These are phyloP conservation scores for Kwoniella botswanensis DNA, from an alignment of 768 basidiomycete genomes.

Conservation along the genomic window DNA sequence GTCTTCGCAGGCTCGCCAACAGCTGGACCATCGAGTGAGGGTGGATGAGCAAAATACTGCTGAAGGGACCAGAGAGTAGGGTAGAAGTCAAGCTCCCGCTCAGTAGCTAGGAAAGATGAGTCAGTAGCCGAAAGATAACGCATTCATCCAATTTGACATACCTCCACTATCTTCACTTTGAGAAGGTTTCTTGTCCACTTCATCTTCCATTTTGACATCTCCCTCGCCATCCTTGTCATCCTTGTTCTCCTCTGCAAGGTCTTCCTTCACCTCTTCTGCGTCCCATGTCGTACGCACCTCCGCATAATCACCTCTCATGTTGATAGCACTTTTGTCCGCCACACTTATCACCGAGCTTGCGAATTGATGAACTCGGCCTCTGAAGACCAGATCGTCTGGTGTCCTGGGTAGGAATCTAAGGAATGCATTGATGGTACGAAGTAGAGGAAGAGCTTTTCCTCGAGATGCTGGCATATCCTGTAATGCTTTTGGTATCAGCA, in stretches of 20 bases:
- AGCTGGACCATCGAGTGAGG: conserved; percentile 34
- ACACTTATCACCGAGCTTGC: conserved; percentile 53
- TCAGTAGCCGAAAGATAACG: not conserved
- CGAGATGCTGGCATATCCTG: conserved; percentile 54
- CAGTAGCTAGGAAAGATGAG: not conserved
- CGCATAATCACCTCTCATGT: conserved; percentile 51
- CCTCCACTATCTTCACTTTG: conserved; percentile 1
- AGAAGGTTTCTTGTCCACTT: conserved; percentile 7
- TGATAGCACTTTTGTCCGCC: conserved; percentile 56
- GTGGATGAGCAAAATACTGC: conserved; percentile 50
- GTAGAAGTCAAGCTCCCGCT: conserved; percentile 41
- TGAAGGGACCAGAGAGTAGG: conserved; percentile 53
- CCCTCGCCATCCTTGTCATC: conserved; percentile 29
- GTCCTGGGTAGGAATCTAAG: conserved; percentile 51
- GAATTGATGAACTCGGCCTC: conserved; percentile 52
- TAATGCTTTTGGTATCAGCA: not conserved
- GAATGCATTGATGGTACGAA: conserved; percentile 50
- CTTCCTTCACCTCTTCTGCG: conserved; percentile 30
- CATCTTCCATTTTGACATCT: conserved; percentile 37
- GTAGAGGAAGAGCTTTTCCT: conserved; percentile 51
- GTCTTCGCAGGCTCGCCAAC: conserved; percentile 20
- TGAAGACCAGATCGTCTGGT: conserved; percentile 49
- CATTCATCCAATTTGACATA: not conserved
- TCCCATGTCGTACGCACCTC: conserved; percentile 52
- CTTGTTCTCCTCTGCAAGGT: conserved; percentile 3